phyloP scores from a whole-genome alignment of 192 early-diverging fungal genomes.

The Kappamyces sp. region DNA sequence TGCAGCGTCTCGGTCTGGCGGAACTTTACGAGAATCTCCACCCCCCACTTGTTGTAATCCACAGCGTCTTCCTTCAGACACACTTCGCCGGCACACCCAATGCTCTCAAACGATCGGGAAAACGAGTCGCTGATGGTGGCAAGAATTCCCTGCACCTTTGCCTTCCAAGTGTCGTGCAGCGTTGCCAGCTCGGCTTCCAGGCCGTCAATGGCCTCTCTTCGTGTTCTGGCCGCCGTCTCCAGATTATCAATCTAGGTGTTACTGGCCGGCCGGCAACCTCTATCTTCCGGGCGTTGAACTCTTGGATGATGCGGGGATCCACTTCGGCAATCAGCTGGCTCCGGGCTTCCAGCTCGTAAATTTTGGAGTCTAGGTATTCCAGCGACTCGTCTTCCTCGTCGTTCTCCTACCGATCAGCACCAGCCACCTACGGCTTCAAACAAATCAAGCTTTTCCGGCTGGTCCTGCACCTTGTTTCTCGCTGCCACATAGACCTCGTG shows the following conservation, averaged over 20 bases:
- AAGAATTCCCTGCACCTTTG: slow-evolving; percentile 55
- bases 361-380: neutral
- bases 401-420: no score
- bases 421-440: no score
- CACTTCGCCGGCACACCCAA: slow-evolving; percentile 76
- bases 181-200: neutral
- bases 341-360: slow-evolving; percentile 26
- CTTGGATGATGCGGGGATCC: slow-evolving; percentile 8
- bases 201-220: neutral
- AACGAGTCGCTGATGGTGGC: slow-evolving; percentile 62
- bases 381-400: no score
- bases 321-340: slow-evolving; percentile 2
- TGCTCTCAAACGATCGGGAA: slow-evolving; percentile 63
- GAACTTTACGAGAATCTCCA: slow-evolving; percentile 46
- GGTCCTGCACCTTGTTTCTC: no score
- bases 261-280: no score
- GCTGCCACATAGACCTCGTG: no score
- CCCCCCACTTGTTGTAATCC: slow-evolving; percentile 87
- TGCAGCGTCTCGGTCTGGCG: slow-evolving; percentile 78
- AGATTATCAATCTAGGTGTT: no score
- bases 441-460: no score
- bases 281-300: slow-evolving; percentile 7
- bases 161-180: slow-evolving; percentile 59
- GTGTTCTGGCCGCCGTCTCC: no score
- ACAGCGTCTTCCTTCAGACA: slow-evolving; percentile 44